Evolutionary conservation across 805 yeast species (phyloP), one percentile per base, ranked within the genome.

Genomic region (Spathaspora passalidarum): DNA sequence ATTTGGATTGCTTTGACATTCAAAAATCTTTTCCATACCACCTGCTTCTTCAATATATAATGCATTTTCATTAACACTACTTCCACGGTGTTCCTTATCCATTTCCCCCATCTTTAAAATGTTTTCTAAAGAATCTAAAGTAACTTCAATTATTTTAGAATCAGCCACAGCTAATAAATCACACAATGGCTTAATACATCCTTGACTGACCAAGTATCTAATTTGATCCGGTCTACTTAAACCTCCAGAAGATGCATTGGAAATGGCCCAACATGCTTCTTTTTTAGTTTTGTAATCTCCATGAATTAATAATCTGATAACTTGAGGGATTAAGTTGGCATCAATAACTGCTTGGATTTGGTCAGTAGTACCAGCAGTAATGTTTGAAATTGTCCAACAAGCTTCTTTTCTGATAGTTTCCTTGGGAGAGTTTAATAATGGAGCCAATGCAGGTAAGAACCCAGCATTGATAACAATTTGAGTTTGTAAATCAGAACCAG

Each of bases 191-290:
- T 91, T 92, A 69, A 94, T 91, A 72, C 97, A 89, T 41, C 97
- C 99, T 73, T 94, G 98, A 54, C 77, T 74, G 29, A 94, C 99
- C 55, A 94, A 79, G 69, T 90, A 94, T 60, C 92, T 81, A 57
- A 94, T 91, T 65, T 91, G 96, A 49, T 89, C 96, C 6, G 98
- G 98, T 65, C 82, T 86, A 37, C 84, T 75, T 57, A 90, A 76
- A 18, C 97, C 98, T 57, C 98, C 98, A 8, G 97, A 87, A 14
- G 97, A 88, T 32, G 99, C 98, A 65, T 94, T 94, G 22, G 97
- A 90, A 55, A 94, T 86, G 29, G 98, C 98, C 99, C 99, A 94
- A 76, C 98, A 92, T 3, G 99, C 99, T 74, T 94, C 99, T 69
- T 92, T 94, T 66, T 88, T 88, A 29, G 98, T 92, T 75, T 90